phyloP scores from a whole-genome alignment of 1,284 basidiomycete genomes.

The Crepidotus sp. region DNA sequence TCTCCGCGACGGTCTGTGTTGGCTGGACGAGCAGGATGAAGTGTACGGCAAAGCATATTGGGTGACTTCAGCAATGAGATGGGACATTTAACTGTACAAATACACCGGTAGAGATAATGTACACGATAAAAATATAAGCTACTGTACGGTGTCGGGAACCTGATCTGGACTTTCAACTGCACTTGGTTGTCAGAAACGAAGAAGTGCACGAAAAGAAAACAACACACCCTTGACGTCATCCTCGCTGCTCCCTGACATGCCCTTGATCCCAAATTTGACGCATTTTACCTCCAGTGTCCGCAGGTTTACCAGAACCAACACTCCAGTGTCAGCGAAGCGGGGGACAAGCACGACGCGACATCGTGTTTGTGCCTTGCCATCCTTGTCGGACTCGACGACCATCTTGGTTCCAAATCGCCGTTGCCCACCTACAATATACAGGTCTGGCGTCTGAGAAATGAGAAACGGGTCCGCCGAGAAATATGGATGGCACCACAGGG shows the following conservation, averaged over 20 bases:
- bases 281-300: slow-evolving; percentile 43
- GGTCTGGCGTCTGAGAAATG: slow-evolving; percentile 72
- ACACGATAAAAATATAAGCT: slow-evolving; percentile 1
- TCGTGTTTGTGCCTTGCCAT: slow-evolving; percentile 25
- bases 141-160: not conserved
- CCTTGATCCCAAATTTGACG: slow-evolving; percentile 32
- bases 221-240: slow-evolving; percentile 14
- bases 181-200: not conserved
- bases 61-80: slow-evolving; percentile 76
- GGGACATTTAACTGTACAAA: slow-evolving; percentile 45
- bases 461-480: slow-evolving; percentile 86
- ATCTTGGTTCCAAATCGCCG: slow-evolving; percentile 71
- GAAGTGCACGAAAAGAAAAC: not conserved
- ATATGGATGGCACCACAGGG: slow-evolving; percentile 97
- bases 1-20: slow-evolving; percentile 84
- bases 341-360: slow-evolving; percentile 83
- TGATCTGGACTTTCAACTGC: not conserved
- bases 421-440: slow-evolving; percentile 93
- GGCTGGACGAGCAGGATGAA: slow-evolving; percentile 86
- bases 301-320: slow-evolving; percentile 48
- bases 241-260: slow-evolving; percentile 28
- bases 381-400: slow-evolving; percentile 31
- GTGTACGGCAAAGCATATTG: slow-evolving; percentile 60
- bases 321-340: slow-evolving; percentile 63
- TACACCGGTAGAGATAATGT: slow-evolving; percentile 10